phyloP scores from a whole-genome alignment of 225 moss, liverwort and hornwort species.

The Marchantia polymorpha region DNA sequence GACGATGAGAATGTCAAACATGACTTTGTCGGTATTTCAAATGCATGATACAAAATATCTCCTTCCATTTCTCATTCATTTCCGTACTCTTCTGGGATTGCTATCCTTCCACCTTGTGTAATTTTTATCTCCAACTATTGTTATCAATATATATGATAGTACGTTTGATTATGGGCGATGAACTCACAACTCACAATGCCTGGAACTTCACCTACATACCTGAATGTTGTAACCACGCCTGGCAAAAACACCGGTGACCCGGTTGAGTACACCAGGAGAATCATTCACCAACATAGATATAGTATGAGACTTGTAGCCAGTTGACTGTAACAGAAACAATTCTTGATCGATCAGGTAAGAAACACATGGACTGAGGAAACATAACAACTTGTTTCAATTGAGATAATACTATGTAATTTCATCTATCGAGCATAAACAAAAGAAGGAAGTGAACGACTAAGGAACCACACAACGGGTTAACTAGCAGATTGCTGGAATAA shows the following conservation, averaged over 20 bases:
- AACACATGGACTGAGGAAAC: not conserved
- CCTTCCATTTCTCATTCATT: too few relatives aligned
- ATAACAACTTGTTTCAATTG: not conserved
- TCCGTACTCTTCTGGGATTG: too few relatives aligned
- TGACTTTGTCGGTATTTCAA: not conserved
- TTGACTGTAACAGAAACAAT: conserved; percentile 47
- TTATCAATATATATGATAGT: too few relatives aligned
- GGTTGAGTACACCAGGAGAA: conserved; percentile 83
- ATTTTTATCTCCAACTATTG: too few relatives aligned
- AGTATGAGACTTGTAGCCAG: conserved; percentile 77
- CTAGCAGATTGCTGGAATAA: not conserved
- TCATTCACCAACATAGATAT: conserved; percentile 81
- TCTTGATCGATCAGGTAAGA: conserved; percentile 9
- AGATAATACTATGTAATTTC: not conserved
- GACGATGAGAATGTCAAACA: not conserved
- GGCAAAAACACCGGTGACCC: conserved; percentile 88
- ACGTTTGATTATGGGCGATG: not conserved
- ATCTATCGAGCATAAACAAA: not conserved
- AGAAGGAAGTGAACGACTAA: not conserved
- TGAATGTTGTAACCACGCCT: conserved; percentile 89
- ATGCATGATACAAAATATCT: too few relatives aligned
- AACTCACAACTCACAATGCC: not conserved
- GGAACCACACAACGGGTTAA: not conserved
- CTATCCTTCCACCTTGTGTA: too few relatives aligned
- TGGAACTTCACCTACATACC: conserved; percentile 33